Conservation (phyloP, 371 early-diverging fungal species). For the Rhizopus stolonifer region DNA sequence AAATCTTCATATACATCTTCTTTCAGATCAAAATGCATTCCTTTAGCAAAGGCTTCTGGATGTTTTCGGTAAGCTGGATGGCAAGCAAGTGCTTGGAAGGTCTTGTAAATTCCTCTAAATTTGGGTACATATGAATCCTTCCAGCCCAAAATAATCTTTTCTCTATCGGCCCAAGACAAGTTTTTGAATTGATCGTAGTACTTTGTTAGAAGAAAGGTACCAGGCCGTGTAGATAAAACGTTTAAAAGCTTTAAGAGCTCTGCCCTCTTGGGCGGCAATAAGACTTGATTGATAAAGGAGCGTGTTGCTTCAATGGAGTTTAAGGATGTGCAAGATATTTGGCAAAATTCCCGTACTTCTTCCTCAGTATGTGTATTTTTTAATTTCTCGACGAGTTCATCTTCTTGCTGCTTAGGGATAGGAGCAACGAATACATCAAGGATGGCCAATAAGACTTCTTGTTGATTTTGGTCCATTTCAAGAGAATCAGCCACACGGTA, state of each 20-base stretch:
- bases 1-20: slow-evolving; percentile 19
- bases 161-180: slow-evolving; percentile 48
- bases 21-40: slow-evolving; percentile 17
- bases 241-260: slow-evolving; percentile 32
- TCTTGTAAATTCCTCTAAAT: slow-evolving; percentile 44
- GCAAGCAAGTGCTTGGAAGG: slow-evolving; percentile 28
- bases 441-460: slow-evolving; percentile 14
- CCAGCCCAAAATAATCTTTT: slow-evolving; percentile 47
- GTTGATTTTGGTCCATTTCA: slow-evolving; percentile 7
- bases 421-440: slow-evolving; percentile 20
- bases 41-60: neutral
- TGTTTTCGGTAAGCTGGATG: slow-evolving; percentile 24
- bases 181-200: slow-evolving; percentile 47
- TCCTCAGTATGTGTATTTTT: slow-evolving; percentile 16
- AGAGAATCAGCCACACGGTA: slow-evolving; percentile 4
- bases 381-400: slow-evolving; percentile 17
- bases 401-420: slow-evolving; percentile 20
- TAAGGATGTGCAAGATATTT: slow-evolving; percentile 6
- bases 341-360: slow-evolving; percentile 16
- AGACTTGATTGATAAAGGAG: slow-evolving; percentile 27
- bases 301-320: slow-evolving; percentile 12
- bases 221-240: slow-evolving; percentile 40
- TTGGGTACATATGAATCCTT: slow-evolving; percentile 46
- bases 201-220: slow-evolving; percentile 59
- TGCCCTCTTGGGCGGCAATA: slow-evolving; percentile 36